Conservation (phyloP, 768 basidiomycete genomes). For the Leucogyrophana mollusca region DNA sequence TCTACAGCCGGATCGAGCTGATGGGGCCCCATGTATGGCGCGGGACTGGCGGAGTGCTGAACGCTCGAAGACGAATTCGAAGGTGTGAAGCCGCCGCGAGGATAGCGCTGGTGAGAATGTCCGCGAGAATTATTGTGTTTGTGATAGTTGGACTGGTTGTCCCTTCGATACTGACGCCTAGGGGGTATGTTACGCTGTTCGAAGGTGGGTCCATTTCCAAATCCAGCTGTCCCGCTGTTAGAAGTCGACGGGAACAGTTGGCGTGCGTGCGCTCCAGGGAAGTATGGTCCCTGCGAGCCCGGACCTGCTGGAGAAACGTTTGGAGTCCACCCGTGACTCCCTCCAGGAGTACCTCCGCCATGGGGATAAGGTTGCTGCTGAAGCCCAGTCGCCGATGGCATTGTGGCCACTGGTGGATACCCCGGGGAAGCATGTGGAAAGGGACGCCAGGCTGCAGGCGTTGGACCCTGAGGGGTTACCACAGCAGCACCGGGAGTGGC, state of each 20-base stretch:
- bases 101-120: conserved; percentile 15
- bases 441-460: conserved; percentile 31
- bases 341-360: not conserved
- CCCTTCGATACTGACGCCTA: conserved; percentile 31
- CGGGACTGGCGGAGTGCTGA: not conserved
- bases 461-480: conserved; percentile 24
- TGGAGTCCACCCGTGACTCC: conserved; percentile 20
- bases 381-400: conserved; percentile 18
- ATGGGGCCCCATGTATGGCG: not conserved
- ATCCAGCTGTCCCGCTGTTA: conserved; percentile 12
- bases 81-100: conserved; percentile 10
- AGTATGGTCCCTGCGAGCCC: too few species aligned
- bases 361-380: conserved; percentile 8
- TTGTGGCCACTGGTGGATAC: conserved; percentile 27
- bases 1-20: not conserved
- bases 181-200: conserved; percentile 25
- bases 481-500: conserved; percentile 17
- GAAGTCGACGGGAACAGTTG: conserved; percentile 12
- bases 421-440: conserved; percentile 29
- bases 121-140: conserved; percentile 22
- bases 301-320: too few species aligned
- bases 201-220: conserved; percentile 11
- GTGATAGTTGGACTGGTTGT: conserved; percentile 25
- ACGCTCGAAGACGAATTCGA: not conserved
- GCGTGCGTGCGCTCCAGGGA: conserved; percentile 5